Conservation (phyloP, 2,329 filamentous ascomycete species). For the Aspergillus brunneoviolaceus region DNA sequence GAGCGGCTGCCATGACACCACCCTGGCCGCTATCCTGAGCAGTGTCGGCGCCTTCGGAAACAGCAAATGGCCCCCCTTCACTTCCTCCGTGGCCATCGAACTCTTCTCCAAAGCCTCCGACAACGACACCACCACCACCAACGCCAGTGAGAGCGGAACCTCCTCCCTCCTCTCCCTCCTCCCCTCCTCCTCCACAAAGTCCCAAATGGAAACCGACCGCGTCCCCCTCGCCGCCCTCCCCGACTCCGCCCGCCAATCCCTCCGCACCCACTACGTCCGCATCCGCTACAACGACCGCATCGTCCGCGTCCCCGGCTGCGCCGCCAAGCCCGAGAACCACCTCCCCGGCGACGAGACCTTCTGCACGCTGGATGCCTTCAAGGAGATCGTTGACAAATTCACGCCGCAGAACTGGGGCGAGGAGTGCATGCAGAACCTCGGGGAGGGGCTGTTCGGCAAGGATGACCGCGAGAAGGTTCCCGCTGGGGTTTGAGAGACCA, state of each 20-base stretch:
- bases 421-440: constrained; percentile 60
- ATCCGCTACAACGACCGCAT: constrained; percentile 86
- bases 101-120: constrained; percentile 61
- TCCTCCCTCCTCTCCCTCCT: constrained; percentile 24
- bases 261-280: constrained; percentile 76
- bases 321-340: constrained; percentile 70
- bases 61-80: constrained; percentile 84
- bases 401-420: constrained; percentile 76
- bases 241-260: constrained; percentile 26
- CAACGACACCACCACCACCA: constrained; percentile 15
- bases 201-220: constrained; percentile 33
- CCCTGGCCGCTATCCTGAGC: constrained; percentile 73
- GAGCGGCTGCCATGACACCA: constrained; percentile 91
- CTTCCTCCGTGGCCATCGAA: constrained; percentile 87
- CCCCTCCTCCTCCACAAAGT: constrained; percentile 13
- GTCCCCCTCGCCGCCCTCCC: constrained; percentile 32
- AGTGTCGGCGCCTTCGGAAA: constrained; percentile 74
- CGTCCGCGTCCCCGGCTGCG: constrained; percentile 78
- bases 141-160: constrained; percentile 32
- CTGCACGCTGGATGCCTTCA: constrained; percentile 91
- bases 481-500: constrained; percentile 35
- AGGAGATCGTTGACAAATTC: constrained; percentile 85
- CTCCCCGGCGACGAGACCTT: constrained; percentile 82
- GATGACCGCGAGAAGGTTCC: constrained; percentile 36
- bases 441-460: constrained; percentile 52